phyloP scores from a whole-genome alignment of 1,284 basidiomycete genomes.

The Apiotrichum gamsii region DNA sequence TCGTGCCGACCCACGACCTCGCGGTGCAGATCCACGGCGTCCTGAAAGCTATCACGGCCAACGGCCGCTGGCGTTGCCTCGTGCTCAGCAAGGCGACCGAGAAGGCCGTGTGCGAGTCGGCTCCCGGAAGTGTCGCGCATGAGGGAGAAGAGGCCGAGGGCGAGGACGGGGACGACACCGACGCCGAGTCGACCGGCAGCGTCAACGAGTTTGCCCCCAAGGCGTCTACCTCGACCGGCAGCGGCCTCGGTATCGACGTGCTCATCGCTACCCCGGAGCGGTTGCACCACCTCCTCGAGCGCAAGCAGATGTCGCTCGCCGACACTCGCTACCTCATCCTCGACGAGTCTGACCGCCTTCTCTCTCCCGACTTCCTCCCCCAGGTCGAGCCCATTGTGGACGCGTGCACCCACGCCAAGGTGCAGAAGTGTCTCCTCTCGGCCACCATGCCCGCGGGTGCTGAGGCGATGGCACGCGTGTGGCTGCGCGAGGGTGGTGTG shows the following conservation, averaged over 20 bases:
- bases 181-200: constrained; percentile 7
- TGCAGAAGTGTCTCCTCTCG: constrained; percentile 88
- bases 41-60: constrained; percentile 55
- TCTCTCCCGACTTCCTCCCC: constrained; percentile 79
- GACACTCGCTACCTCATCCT: constrained; percentile 75
- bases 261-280: constrained; percentile 47
- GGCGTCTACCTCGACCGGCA: background rate
- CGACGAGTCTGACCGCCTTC: constrained; percentile 85
- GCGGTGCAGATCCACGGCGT: constrained; percentile 95
- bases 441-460: constrained; percentile 86
- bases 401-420: constrained; percentile 63
- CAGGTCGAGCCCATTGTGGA: constrained; percentile 85
- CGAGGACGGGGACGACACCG: constrained; percentile 13
- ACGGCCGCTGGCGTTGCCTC: constrained; percentile 74
- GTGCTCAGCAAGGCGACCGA: constrained; percentile 74
- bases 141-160: constrained; percentile 4
- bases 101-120: constrained; percentile 41
- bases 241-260: constrained; percentile 38
- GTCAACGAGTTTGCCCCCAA: constrained; percentile 4
- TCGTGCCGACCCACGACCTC: constrained; percentile 93
- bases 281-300: constrained; percentile 56
- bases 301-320: constrained; percentile 59
- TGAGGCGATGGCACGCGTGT: constrained; percentile 78
- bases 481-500: constrained; percentile 69
- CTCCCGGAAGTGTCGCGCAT: constrained; percentile 21